Percentiles rank a stretch among this genome's conserved stretches.
phyloP scores from a whole-genome alignment of 2,329 filamentous ascomycete genomes.

The Aurifilum marmelostoma region DNA sequence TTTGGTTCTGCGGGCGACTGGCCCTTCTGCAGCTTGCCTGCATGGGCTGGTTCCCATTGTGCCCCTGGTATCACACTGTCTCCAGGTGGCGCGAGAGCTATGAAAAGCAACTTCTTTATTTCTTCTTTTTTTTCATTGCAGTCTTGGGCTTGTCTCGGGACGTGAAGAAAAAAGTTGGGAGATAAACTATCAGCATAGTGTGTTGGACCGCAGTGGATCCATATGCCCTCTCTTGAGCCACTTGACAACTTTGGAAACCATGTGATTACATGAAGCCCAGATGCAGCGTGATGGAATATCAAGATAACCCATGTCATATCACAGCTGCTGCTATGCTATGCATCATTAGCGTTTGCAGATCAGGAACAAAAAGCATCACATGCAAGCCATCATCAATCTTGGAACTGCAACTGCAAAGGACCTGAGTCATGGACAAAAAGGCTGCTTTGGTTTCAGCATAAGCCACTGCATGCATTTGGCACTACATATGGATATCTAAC shows the following conservation, averaged over 20 bases:
- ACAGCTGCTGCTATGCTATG: too few relatives aligned
- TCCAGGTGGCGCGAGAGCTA: constrained; percentile 15
- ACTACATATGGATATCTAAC: constrained; percentile 18
- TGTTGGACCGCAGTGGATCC: neutral
- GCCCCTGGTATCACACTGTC: constrained; percentile 20
- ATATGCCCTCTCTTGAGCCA: neutral
- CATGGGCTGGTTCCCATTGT: constrained; percentile 6
- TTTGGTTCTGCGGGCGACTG: neutral
- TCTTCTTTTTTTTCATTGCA: constrained; percentile 5
- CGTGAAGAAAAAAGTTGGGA: constrained; percentile 3
- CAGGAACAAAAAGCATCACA: neutral
- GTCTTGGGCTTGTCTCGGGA: constrained; percentile 11
- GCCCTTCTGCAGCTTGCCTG: constrained; percentile 7
- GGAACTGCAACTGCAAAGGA: neutral
- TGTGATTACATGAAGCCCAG: too few relatives aligned
- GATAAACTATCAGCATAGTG: neutral
- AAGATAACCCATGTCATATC: neutral
- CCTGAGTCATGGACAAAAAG: neutral
- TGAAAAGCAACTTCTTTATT: neutral
- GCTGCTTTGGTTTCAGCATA: neutral
- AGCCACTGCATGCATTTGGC: constrained; percentile 8
- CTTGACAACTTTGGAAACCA: too few relatives aligned
- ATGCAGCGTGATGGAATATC: neutral
- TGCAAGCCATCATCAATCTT: neutral
- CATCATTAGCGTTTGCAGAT: too few relatives aligned